Evolutionary conservation across 129 eudicot species (phyloP).

Genomic region (Escallonia rubra): DNA sequence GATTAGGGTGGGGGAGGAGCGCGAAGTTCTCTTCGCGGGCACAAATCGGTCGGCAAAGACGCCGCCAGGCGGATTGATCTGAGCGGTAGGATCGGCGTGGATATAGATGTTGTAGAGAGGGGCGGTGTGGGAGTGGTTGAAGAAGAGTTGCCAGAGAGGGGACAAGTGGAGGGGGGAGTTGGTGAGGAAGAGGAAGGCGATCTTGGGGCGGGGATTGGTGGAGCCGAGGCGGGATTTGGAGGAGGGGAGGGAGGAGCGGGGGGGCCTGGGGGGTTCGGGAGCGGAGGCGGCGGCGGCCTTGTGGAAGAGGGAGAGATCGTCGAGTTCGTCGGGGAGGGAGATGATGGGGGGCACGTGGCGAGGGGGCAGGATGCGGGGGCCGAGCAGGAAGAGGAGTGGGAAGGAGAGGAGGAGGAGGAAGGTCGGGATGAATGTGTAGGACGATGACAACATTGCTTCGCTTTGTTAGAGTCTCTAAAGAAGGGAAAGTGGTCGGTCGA

Average conservation of each 20-base stretch:
- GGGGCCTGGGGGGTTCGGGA: conserved; percentile 16
- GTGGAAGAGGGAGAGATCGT: conserved; percentile 77
- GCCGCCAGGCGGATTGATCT: conserved; percentile 43
- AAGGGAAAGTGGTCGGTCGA: background rate
- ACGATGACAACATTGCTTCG: background rate
- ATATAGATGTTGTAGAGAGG: conserved; percentile 59
- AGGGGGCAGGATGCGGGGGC: conserved; percentile 62
- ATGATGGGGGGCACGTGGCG: conserved; percentile 38
- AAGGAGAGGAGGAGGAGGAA: conserved; percentile 47
- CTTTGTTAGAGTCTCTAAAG: too few relatives aligned
- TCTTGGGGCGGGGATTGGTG: conserved; percentile 54
- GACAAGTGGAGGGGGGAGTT: conserved; percentile 62
- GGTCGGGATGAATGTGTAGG: conserved; percentile 38
- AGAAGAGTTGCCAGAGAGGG: conserved; percentile 74
- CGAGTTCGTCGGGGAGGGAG: conserved; percentile 73
- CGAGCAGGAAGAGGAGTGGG: conserved; percentile 43
- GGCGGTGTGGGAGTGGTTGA: conserved; percentile 7
- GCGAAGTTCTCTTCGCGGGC: conserved; percentile 43
- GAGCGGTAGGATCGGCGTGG: conserved; percentile 69
- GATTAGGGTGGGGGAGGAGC: conserved; percentile 74
- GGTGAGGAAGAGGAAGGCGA: conserved; percentile 87
- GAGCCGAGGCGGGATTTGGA: conserved; percentile 51
- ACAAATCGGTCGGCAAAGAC: conserved; percentile 48
- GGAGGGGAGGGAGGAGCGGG: conserved; percentile 24
- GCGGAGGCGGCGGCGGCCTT: conserved; percentile 43